A percentile compares a stretch with the other conserved stretches of the same genome.
These are phyloP conservation scores for Incumbomyces delicatus DNA, from an alignment of 2,329 filamentous ascomycete species.

Conservation along the genomic window DNA sequence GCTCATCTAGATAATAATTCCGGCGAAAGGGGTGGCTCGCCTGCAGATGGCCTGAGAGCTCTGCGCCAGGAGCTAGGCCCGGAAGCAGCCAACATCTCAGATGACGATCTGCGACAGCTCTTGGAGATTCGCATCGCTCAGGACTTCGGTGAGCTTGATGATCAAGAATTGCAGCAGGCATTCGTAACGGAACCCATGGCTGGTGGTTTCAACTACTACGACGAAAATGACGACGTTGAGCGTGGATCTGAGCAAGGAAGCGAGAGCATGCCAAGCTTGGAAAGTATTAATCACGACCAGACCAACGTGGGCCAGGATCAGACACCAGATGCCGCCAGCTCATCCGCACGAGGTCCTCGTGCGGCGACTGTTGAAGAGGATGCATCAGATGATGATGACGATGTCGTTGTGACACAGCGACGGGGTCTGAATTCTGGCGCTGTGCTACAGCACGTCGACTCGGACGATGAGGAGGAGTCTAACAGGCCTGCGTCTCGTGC, in stretches of 20 bases:
- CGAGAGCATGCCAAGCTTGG: constrained; percentile 18
- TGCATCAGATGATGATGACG: constrained; percentile 10
- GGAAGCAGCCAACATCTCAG: constrained; percentile 9
- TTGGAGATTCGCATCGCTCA: constrained; percentile 15
- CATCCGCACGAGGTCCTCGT: constrained; percentile 8
- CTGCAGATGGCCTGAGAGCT: constrained; percentile 16
- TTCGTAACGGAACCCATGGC: constrained; percentile 11
- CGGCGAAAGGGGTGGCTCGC: constrained; percentile 6
- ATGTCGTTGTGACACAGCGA: not conserved
- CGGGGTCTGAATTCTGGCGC: not conserved
- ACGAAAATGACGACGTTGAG: constrained; percentile 10
- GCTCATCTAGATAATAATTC: constrained; percentile 1
- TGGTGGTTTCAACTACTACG: constrained; percentile 19
- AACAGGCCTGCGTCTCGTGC: not conserved
- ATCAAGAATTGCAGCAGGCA: constrained; percentile 11
- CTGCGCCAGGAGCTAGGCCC: constrained; percentile 16
- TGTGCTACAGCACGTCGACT: constrained; percentile 16
- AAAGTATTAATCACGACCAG: constrained; percentile 7
- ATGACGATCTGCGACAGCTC: constrained; percentile 15
- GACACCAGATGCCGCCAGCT: not conserved
- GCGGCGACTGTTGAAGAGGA: constrained; percentile 19
- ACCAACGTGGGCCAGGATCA: not conserved
- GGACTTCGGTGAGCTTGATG: constrained; percentile 6
- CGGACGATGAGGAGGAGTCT: constrained; percentile 13
- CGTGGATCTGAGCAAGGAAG: constrained; percentile 4